Percentiles rank a stretch among this genome's conserved stretches.
Evolutionary conservation across 768 basidiomycete genomes (phyloP).

Genomic region (Leccinum incarnatum): DNA sequence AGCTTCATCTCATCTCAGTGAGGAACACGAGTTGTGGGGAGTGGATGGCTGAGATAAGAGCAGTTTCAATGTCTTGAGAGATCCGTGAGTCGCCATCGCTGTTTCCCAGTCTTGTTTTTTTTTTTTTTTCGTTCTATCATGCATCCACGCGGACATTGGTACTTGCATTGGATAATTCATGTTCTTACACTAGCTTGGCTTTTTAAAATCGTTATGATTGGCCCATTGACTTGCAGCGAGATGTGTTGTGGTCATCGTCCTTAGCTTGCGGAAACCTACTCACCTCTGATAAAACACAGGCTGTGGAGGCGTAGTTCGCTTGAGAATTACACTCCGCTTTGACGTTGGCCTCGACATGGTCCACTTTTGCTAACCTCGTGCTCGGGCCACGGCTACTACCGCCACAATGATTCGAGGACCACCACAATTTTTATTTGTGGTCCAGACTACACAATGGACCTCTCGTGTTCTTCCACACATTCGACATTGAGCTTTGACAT

Average conservation of each 20-base stretch:
- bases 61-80: constrained; percentile 15
- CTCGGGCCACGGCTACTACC: neutral
- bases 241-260: constrained; percentile 5
- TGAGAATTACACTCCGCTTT: neutral
- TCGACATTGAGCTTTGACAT: constrained; percentile 3
- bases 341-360: neutral
- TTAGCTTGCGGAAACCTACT: neutral
- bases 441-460: neutral
- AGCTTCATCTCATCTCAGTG: constrained; percentile 24
- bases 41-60: constrained; percentile 28
- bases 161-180: constrained; percentile 5
- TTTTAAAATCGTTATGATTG: constrained; percentile 3
- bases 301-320: neutral
- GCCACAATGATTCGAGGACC: neutral
- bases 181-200: neutral
- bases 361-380: neutral
- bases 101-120: neutral
- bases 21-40: constrained; percentile 28
- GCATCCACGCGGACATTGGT: constrained; percentile 1
- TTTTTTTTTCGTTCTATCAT: neutral
- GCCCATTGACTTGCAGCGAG: neutral
- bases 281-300: neutral
- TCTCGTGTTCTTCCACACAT: neutral
- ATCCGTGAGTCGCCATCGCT: constrained; percentile 7
- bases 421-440: neutral